A percentile compares a stretch with the other conserved stretches of the same genome.
Conservation (phyloP, 2,329 filamentous ascomycete species). For the Colletotrichum agaves region DNA sequence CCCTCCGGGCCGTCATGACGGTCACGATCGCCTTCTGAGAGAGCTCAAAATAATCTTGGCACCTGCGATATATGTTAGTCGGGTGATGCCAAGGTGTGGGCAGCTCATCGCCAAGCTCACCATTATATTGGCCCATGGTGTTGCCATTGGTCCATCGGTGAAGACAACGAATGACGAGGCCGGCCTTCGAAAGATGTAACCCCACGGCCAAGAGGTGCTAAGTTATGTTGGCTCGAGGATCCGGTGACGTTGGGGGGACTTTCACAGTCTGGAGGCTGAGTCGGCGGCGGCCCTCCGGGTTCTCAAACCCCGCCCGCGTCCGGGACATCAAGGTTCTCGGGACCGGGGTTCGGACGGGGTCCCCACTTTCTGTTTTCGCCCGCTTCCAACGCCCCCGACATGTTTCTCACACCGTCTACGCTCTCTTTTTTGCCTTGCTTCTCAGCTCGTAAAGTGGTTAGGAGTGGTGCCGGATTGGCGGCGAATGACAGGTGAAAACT, state of each 20-base stretch:
- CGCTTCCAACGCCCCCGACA: background rate
- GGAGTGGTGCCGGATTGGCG: background rate
- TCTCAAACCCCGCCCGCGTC: slow-evolving; percentile 25
- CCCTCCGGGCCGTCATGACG: slow-evolving; percentile 1
- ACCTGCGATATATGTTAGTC: slow-evolving; percentile 26
- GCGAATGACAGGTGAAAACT: background rate
- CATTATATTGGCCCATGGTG: slow-evolving; percentile 8
- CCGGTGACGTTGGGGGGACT: slow-evolving; percentile 10
- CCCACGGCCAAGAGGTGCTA: slow-evolving; percentile 36
- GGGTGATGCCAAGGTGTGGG: slow-evolving; percentile 31
- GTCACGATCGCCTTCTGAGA: slow-evolving; percentile 17
- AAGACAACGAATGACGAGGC: slow-evolving; percentile 2
- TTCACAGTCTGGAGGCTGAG: slow-evolving; percentile 16
- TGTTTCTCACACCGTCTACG: background rate
- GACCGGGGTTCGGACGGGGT: slow-evolving; percentile 18
- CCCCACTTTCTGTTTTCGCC: slow-evolving; percentile 29
- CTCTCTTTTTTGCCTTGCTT: background rate
- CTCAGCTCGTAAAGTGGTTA: background rate
- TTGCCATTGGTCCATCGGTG: slow-evolving; percentile 10
- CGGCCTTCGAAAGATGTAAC: slow-evolving; percentile 1
- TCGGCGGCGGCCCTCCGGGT: slow-evolving; percentile 32
- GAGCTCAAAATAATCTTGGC: background rate
- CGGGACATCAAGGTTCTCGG: slow-evolving; percentile 27
- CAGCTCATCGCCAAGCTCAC: slow-evolving; percentile 33
- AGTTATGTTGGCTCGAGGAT: slow-evolving; percentile 21